Evolutionary conservation across 1,284 basidiomycete genomes (phyloP), one percentile per base, ranked within the genome.

Genomic region (Bondarzewia mesenterica): DNA sequence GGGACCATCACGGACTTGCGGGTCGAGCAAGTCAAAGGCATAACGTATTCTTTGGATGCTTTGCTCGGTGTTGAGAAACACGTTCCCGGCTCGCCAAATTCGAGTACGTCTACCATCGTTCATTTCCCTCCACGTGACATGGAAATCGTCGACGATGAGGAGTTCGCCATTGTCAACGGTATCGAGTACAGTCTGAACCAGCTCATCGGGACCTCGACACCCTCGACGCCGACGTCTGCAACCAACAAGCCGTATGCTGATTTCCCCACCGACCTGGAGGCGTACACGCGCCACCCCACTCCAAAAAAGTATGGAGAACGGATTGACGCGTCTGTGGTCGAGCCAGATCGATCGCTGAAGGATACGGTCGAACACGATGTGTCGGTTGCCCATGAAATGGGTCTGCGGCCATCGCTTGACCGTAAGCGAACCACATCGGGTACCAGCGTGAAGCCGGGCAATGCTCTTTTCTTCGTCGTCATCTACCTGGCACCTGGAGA

Each of bases 401-500:
- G 85, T 23, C 70, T 78, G 14, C 73, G 69, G 40, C 63, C 77
- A 0, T 50, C 71, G 2, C 58, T 75, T 27, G 67, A 71, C 20
- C 60, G 68, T 38, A 60, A 63, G 48, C 59, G 65, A 50, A 75
- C 70, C 46, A 67, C 71, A 25, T 74, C 70, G 6, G 70, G 70
- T 16, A 70, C 69, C 35, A 68, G 64, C 42, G 70, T 80, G 38
- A 77, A 78, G 57, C 75, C 80, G 4, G 89, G 86, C 12, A 86
- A 95, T 63, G 78, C 83, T 43, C 79, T 98, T 35, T 95, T 83
- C 71, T 99, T 98, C 67, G 73, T 87, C 41, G 95, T 99, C 59
- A 86, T 99, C 56, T 99, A 99, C 70, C 86, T 99, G 48, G 95
- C 95, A 1, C 95, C 95, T 0, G 96, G 96, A 1, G 96, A 99